Conservation (phyloP, 176 grass and related monocot species). For the Cymbopogon citratus region DNA sequence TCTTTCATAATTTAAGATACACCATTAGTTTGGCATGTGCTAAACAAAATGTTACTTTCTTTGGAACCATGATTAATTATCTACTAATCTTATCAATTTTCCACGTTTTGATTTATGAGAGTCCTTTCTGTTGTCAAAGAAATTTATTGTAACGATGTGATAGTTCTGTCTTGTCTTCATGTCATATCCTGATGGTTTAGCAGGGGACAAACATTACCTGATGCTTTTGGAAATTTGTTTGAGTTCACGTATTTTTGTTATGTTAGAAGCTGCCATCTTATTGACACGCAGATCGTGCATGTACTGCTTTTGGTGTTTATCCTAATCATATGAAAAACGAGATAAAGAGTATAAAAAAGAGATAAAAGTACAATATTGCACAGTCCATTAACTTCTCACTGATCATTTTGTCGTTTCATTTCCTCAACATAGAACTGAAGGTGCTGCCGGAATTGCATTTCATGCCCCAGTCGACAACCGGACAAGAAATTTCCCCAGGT, state of each 20-base stretch:
- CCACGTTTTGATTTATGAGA: neutral
- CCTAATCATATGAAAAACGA: neutral
- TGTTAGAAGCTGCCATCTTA: neutral
- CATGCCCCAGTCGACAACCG: neutral
- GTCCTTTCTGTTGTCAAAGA: neutral
- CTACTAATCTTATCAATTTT: neutral
- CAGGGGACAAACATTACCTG: neutral
- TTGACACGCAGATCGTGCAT: neutral
- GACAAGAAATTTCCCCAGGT: conserved; percentile 14
- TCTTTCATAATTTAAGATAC: neutral
- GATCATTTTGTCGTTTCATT: neutral
- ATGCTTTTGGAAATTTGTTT: neutral
- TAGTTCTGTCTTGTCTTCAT: neutral
- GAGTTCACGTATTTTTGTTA: neutral
- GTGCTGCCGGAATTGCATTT: conserved; percentile 17
- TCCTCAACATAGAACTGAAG: conserved; percentile 11
- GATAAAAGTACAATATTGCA: neutral
- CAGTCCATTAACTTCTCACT: neutral
- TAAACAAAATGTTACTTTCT: neutral
- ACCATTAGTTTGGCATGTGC: neutral
- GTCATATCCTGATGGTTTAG: neutral
- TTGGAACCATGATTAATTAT: neutral
- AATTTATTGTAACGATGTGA: neutral
- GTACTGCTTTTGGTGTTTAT: neutral
- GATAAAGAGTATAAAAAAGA: neutral